Evolutionary conservation across 495 filamentous ascomycete genomes (phyloP).

Genomic region (Monascus purpureus): DNA sequence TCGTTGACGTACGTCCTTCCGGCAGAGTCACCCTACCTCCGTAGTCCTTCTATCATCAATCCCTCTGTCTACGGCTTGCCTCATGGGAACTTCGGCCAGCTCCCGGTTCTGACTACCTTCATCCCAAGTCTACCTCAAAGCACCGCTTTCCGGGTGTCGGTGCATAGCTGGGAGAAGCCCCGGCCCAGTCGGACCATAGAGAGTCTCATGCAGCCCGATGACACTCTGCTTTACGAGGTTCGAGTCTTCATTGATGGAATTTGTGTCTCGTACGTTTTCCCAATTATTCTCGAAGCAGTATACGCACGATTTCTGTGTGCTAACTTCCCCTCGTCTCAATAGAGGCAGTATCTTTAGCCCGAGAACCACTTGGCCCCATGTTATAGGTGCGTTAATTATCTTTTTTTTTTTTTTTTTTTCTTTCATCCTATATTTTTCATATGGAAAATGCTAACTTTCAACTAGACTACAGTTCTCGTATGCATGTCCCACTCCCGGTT

Average conservation of each 20-base stretch:
- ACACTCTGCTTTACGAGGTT: constrained; percentile 50
- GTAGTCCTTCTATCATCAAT: constrained; percentile 14
- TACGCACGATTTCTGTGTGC: neutral
- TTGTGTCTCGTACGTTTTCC: constrained; percentile 42
- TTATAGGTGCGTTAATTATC: constrained; percentile 30
- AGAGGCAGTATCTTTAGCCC: constrained; percentile 44
- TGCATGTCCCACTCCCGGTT: constrained; percentile 1
- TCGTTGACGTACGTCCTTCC: no score
- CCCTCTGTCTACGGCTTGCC: constrained; percentile 13
- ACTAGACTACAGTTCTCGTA: constrained; percentile 15
- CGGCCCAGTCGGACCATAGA: constrained; percentile 45
- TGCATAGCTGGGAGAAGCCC: constrained; percentile 70
- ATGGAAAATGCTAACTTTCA: neutral
- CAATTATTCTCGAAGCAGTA: neutral
- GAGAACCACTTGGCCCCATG: constrained; percentile 45
- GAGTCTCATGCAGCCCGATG: constrained; percentile 44
- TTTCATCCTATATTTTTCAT: neutral
- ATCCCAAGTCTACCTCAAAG: constrained; percentile 50
- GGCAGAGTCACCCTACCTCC: constrained; percentile 23
- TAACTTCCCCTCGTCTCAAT: neutral
- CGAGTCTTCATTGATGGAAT: constrained; percentile 59
- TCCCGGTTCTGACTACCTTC: constrained; percentile 67
- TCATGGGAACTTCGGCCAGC: constrained; percentile 23
- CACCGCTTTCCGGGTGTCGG: constrained; percentile 56
- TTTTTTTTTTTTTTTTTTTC: neutral